These are phyloP conservation scores for Xerocomus potaroensis DNA, from an alignment of 768 basidiomycete species.

Conservation along the genomic window DNA sequence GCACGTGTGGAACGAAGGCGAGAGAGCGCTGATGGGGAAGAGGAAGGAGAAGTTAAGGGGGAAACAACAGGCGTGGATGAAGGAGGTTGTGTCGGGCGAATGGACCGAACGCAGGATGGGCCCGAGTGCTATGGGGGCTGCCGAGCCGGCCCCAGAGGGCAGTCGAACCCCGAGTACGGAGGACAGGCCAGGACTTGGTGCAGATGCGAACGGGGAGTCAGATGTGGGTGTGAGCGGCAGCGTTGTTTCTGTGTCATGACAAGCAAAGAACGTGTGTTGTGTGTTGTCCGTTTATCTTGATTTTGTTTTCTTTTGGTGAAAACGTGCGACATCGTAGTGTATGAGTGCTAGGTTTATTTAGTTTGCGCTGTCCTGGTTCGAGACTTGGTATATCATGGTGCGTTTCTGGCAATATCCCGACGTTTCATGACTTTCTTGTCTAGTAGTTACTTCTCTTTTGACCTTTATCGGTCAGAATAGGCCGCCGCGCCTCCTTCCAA, in stretches of 20 bases:
- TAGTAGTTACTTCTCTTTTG: no score
- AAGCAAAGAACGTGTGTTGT: not conserved
- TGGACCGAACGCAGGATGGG: conserved; percentile 7
- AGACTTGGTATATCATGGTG: no score
- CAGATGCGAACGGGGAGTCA: not conserved
- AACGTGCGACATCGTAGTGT: no score
- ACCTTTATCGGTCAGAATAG: no score
- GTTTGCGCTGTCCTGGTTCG: no score
- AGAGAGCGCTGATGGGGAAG: not conserved
- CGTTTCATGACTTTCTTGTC: no score
- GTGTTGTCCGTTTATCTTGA: no score
- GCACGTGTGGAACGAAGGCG: conserved; percentile 6
- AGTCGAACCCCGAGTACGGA: not conserved
- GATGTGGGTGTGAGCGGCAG: not conserved
- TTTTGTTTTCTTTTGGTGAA: no score
- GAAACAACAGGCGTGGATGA: conserved; percentile 14
- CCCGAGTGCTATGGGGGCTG: not conserved
- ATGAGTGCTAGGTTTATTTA: no score
- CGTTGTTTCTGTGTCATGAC: conserved; percentile 8
- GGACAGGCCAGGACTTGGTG: not conserved
- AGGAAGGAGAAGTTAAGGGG: conserved; percentile 4
- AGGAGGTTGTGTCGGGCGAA: conserved; percentile 9
- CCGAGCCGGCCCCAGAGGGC: not conserved
- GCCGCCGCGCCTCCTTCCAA: no score
- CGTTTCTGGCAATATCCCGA: no score